Percentiles rank a stretch among this genome's conserved stretches.
Conservation (phyloP, 2,329 filamentous ascomycete genomes). For the Colletotrichum tanaceti region DNA sequence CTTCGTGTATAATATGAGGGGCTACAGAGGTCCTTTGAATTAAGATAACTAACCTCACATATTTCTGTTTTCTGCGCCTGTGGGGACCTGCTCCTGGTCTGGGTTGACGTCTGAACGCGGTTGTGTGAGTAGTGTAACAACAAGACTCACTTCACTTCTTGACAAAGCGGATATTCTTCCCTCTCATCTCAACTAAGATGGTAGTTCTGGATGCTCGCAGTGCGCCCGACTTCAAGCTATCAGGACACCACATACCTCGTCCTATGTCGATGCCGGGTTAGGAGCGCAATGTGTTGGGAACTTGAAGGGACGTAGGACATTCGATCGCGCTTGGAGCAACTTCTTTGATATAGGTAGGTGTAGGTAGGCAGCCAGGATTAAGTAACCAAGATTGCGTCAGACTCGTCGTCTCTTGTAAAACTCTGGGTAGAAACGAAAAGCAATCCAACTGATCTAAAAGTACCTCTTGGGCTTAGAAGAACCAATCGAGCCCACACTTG, state of each 20-base stretch:
- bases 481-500: neutral
- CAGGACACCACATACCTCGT: neutral
- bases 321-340: neutral
- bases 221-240: neutral
- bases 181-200: neutral
- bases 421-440: neutral
- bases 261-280: neutral
- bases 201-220: neutral
- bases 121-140: neutral
- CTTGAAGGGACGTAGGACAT: neutral
- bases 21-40: neutral
- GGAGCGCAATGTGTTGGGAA: neutral
- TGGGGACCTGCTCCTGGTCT: neutral
- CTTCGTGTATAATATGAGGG: constrained; percentile 25
- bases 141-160: too few species aligned
- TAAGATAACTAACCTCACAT: constrained; percentile 13
- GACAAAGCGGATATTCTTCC: neutral
- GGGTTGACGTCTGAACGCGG: neutral
- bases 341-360: neutral
- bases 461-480: neutral
- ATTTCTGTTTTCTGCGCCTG: neutral
- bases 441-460: neutral
- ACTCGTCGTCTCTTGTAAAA: neutral
- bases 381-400: too few species aligned
- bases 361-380: neutral